Percentiles rank a stretch among this genome's conserved stretches.
Evolutionary conservation across 2,329 filamentous ascomycete species (phyloP).

Genomic region (Huntiella decipiens): DNA sequence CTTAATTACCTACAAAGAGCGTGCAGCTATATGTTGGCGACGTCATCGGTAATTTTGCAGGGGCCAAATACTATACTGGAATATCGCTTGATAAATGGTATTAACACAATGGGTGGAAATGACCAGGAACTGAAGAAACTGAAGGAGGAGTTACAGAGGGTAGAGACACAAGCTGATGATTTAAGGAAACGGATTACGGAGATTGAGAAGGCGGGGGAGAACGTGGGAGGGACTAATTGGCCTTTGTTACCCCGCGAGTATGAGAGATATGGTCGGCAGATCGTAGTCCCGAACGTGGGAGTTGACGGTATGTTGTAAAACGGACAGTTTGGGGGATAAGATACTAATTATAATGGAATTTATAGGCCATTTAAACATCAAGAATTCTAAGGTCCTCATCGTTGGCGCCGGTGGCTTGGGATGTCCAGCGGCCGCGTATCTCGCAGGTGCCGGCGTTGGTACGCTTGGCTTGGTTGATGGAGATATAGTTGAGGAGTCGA

Average conservation of each 20-base stretch:
- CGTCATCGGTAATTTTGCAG: neutral
- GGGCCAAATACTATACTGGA: too few species aligned
- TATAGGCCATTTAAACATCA: conserved; percentile 57
- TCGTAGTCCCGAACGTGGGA: conserved; percentile 71
- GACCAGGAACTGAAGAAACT: neutral
- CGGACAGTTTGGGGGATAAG: too few species aligned
- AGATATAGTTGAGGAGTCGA: conserved; percentile 73
- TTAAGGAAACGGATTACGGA: neutral
- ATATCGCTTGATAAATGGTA: too few species aligned
- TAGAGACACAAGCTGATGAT: too few species aligned
- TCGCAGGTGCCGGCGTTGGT: conserved; percentile 75
- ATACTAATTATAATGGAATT: neutral
- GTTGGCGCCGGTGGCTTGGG: conserved; percentile 80
- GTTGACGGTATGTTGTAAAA: conserved; percentile 36
- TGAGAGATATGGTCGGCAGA: conserved; percentile 70
- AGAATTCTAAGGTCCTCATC: conserved; percentile 52
- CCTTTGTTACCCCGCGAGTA: conserved; percentile 58
- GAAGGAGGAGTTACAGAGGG: too few species aligned
- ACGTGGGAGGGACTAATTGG: conserved; percentile 33
- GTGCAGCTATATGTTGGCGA: conserved; percentile 6
- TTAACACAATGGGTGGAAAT: neutral
- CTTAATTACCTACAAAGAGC: conserved; percentile 3
- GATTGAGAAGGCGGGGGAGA: neutral
- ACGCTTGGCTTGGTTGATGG: conserved; percentile 71
- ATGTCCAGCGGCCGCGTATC: conserved; percentile 81